Conservation (phyloP, 805 yeast species). For the Spathaspora hagerdaliae region DNA sequence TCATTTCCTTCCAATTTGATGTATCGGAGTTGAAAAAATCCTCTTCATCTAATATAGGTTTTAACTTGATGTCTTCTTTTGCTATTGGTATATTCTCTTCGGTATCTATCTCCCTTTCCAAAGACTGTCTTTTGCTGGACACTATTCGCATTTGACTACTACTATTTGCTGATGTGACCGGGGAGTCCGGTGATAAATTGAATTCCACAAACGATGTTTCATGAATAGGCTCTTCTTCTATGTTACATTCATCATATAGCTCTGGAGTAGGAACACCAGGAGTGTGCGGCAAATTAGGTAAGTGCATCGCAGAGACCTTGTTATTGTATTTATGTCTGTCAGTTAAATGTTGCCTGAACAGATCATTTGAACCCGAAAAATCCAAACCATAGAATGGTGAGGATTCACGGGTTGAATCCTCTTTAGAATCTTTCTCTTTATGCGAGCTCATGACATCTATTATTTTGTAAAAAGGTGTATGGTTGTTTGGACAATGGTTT, state of each 20-base stretch:
- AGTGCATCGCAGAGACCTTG: constrained; percentile 2
- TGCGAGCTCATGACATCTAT: too few species aligned
- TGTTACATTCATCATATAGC: neutral
- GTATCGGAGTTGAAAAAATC: constrained; percentile 32
- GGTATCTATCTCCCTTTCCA: neutral
- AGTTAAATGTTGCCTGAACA: neutral
- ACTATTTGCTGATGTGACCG: neutral
- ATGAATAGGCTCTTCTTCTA: neutral
- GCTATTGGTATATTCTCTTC: neutral
- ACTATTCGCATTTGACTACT: neutral
- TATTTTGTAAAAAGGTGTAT: too few species aligned
- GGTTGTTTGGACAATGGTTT: too few species aligned
- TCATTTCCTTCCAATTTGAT: constrained; percentile 81
- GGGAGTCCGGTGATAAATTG: neutral
- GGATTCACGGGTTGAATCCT: too few species aligned
- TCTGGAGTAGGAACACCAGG: neutral
- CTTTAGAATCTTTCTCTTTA: too few species aligned
- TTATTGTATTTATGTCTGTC: neutral
- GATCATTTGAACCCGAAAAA: neutral
- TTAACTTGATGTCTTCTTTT: neutral
- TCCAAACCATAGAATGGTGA: too few species aligned
- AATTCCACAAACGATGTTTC: constrained; percentile 6
- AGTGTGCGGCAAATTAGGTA: constrained; percentile 7
- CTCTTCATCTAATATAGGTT: constrained; percentile 16
- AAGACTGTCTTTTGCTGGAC: neutral